Base-by-base conservation (phyloP, 2,329 filamentous ascomycete species). In the Blastomyces emzantsi region DNA sequence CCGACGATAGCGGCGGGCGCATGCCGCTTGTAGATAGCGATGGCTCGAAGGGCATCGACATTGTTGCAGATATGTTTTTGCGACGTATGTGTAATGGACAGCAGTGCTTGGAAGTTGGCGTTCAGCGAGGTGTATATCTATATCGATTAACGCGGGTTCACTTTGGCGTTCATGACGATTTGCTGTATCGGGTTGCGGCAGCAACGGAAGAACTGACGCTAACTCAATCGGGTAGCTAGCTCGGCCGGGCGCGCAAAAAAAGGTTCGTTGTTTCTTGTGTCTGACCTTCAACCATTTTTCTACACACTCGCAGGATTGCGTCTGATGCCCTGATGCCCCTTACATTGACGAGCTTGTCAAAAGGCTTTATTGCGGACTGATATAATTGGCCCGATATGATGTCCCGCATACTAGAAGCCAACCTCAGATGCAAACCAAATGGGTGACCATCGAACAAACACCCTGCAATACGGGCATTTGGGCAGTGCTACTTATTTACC, bases 391-490 rank as follows among this genome's bases (percentile, higher is more conserved):
- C 69, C 71, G 73, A 73, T 65, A 75, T 76, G 73, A 65, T 69
- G 64, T 59, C 65, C 66, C 68, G 66, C 63, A 67, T 62, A 67
- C 68, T 65, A 67, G 70, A 66, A 66, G 52, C 69, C 58, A 73
- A 68, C 67, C 69, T 67, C 66, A 72, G 69, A 73, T 64, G 70
- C 71, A 76, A 76, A 74, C 81, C 83, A 70, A 76, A 86, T 86
- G 84, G 81, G 80, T 85, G 81, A 85, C 67, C 72, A 73, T 67
- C 70, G 73, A 54, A 70, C 74, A 58, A 73, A 74, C 73, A 77
- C 80, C 77, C 80, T 85, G 61, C 81, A 81, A 65, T 85, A 84
- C 74, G 84, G 84, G 75, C 82, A 85, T 69, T 75, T 83, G 63
- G 83, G 83, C 68, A 75, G 75, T 67, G 75, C 80, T 56, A 69